Base-by-base conservation (phyloP, 345 rosid genomes). In the Eucalyptus decipiens region DNA sequence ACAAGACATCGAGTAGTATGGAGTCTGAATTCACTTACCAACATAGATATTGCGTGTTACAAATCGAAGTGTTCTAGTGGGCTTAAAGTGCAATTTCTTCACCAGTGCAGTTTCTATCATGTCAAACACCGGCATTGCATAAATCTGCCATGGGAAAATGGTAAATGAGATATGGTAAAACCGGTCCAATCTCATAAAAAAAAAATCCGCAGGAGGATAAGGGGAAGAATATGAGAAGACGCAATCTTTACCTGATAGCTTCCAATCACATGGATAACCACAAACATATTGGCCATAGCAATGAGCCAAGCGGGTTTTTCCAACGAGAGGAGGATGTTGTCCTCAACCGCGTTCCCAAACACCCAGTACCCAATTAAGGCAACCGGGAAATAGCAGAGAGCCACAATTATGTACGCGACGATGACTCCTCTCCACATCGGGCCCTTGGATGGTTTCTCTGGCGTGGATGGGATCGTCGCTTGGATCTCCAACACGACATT, bases 381-480 rank as follows among this genome's bases (percentile, higher is more conserved):
- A 30, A 96, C 98, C 17, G 98, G 98, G 88, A 96, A 96, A 87
- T 96, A 96, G 92, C 98, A 96, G 83, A 96, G 88, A 49, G 97
- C 97, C 30, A 96, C 96, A 24, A 95, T 88, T 34, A 96, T 92
- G 56, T 96, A 96, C 28, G 97, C 98, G 30, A 95, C 94, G 3
- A 96, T 16, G 52, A 95, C 96, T 24, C 97, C 98, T 91, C 62
- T 95, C 97, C 97, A 94, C 97, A 95, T 96, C 0, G 98, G 97
- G 37, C 92, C 90, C 89, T 95, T 96, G 19, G 98, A 96, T 18
- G 98, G 97, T 91, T 93, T 95, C 90, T 94, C 96, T 2, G 96
- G 96, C 23, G 97, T 93, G 42, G 98, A 96, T 3, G 96, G 98
- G 87, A 96, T 96, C 6, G 97, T 96, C 86, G 97, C 97, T 94